Conservation (phyloP, 208 protist genomes). For the Trichomonas tenax region DNA sequence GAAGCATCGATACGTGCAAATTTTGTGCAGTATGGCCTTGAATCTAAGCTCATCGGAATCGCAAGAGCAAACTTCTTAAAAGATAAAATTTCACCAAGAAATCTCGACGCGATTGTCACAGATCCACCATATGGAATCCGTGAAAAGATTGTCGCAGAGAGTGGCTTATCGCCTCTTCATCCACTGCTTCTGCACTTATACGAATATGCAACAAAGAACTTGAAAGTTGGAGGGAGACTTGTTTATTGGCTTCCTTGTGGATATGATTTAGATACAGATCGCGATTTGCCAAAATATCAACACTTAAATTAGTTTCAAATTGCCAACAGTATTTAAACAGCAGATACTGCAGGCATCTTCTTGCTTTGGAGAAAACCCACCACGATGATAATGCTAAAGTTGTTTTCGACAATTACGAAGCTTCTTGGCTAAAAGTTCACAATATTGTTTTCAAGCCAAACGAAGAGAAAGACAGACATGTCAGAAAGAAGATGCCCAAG, state of each 20-base stretch:
- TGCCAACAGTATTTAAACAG: neutral
- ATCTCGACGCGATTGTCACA: neutral
- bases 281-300: neutral
- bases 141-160: neutral
- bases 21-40: neutral
- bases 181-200: neutral
- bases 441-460: neutral
- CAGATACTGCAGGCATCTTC: neutral
- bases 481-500: no score
- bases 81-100: neutral
- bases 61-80: neutral
- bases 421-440: neutral
- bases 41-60: neutral
- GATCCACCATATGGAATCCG: slow-evolving; percentile 1
- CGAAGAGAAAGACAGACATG: no score
- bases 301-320: neutral
- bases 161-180: neutral
- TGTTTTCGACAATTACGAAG: neutral
- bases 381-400: neutral
- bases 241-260: neutral
- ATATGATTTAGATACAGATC: neutral
- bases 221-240: neutral
- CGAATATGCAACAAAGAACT: neutral
- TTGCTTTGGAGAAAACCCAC: neutral
- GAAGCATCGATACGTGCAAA: neutral